Evolutionary conservation across 169 alveolate genomes (phyloP), one percentile per base, ranked within the genome.

Genomic region (Plasmodium gaboni): DNA sequence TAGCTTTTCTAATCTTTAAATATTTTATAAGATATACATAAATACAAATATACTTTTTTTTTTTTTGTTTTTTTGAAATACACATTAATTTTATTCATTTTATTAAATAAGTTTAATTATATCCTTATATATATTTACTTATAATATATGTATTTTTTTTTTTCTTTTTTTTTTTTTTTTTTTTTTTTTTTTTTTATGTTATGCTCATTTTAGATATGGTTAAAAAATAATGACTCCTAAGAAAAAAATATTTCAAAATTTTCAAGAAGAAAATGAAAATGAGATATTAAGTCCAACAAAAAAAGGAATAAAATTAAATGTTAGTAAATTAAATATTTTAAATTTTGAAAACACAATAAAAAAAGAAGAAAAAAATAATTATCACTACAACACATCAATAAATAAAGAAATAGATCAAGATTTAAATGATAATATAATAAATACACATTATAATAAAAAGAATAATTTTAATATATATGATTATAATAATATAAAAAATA

Each of bases 261-360:
- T 78, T 78, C 70, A 65, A 26, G 38, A 38, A 50, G n/a, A 19
- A 5, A 53, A 78, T 59, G 80, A 78, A 26, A 64, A 46, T 69
- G 83, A 78, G 64, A 65, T 78, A 50, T 67, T 78, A 50, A 78
- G 89, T 69, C 89, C 89, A 10, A 78, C 89, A 4, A 78, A 78
- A 78, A 55, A 60, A 19, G 89, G 89, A 9, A 78, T 78, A 78
- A 78, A 78, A 28, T 28, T 78, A 50, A 78, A 78, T 78, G 80
- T 78, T 28, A 78, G 71, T 50, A 78, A 78, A 67, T 69, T 78
- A 57, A 78, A 69, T 60, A 51, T 78, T 19, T 44, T 51, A 51
- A 78, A 53, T 67, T 78, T 78, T 64, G 12, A 61, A 2, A 57
- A 44, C 19, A 65, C 57, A 7, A 19, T 71, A 42, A 76, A 51